Evolutionary conservation across 108 stramenopile genomes (phyloP).

Genomic region (Stephanodiscus minutulus): DNA sequence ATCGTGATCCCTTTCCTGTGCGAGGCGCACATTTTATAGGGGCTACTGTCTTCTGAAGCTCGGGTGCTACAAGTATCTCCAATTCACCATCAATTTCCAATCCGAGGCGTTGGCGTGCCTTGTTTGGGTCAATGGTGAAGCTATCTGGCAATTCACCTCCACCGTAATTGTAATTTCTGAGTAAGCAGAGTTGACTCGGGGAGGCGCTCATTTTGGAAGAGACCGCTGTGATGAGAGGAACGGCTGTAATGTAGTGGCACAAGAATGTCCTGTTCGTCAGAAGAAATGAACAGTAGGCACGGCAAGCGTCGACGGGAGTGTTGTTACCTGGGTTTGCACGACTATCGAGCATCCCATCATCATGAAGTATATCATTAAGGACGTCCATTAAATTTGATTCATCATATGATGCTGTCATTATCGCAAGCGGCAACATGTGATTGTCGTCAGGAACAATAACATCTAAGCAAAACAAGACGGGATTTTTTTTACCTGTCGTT

Average conservation of each 20-base stretch:
- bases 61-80: conserved; percentile 9
- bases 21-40: conserved; percentile 46
- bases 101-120: conserved; percentile 66
- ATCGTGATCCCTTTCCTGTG: conserved; percentile 64
- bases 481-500: conserved; percentile 32
- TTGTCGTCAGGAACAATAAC: not conserved
- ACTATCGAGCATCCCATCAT: conserved; percentile 79
- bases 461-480: not conserved
- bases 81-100: conserved; percentile 47
- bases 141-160: conserved; percentile 78
- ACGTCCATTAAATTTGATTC: conserved; percentile 82
- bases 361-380: conserved; percentile 67
- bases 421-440: conserved; percentile 47
- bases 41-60: not conserved
- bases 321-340: conserved; percentile 75
- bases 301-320: not conserved
- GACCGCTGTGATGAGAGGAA: conserved; percentile 58
- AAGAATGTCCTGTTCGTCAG: not conserved
- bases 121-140: conserved; percentile 68
- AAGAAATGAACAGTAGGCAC: conserved; percentile 13
- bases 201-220: conserved; percentile 81
- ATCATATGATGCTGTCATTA: conserved; percentile 84
- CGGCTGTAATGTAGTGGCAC: not conserved
- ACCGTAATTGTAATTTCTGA: conserved; percentile 87
- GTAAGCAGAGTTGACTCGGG: conserved; percentile 73